Evolutionary conservation across 352 stramenopile genomes (phyloP).

Genomic region (Thalassiosira hispida): DNA sequence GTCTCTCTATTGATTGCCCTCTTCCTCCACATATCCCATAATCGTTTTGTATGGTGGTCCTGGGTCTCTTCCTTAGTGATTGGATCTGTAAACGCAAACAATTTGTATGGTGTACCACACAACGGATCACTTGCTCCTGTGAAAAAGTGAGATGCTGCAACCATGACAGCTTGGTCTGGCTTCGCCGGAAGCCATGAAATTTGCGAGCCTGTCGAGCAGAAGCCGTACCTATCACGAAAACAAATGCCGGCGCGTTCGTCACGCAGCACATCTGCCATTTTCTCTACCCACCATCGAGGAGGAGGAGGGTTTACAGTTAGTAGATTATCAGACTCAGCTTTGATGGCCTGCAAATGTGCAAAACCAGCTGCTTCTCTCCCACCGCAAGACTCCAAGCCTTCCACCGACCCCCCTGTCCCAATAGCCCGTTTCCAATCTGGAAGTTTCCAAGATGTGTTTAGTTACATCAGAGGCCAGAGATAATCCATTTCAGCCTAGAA

Average conservation of each 20-base stretch:
- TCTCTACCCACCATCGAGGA: slow-evolving; percentile 27
- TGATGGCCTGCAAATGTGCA: slow-evolving; percentile 13
- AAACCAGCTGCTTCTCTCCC: slow-evolving; percentile 24
- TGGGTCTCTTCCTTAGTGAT: no score
- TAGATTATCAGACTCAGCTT: neutral
- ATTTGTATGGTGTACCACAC: slow-evolving; percentile 32
- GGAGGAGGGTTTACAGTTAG: neutral
- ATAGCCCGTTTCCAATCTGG: slow-evolving; percentile 24
- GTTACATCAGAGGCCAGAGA: slow-evolving; percentile 3
- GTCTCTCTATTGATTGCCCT: neutral
- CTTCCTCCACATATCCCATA: slow-evolving; percentile 34
- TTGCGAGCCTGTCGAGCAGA: slow-evolving; percentile 35
- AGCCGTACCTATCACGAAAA: slow-evolving; percentile 50
- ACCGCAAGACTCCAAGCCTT: slow-evolving; percentile 21
- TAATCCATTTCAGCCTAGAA: no score
- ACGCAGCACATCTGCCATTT: slow-evolving; percentile 57
- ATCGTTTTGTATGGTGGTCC: slow-evolving; percentile 18
- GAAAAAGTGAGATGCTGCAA: slow-evolving; percentile 26
- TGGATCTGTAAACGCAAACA: slow-evolving; percentile 35
- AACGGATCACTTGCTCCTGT: slow-evolving; percentile 30
- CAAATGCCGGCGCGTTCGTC: slow-evolving; percentile 60
- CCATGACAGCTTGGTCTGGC: neutral
- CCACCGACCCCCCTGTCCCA: slow-evolving; percentile 18
- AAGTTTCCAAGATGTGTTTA: slow-evolving; percentile 14
- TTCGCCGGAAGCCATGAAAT: slow-evolving; percentile 29